These are phyloP conservation scores for Glonium stellatum DNA, from an alignment of 495 filamentous ascomycete genomes.

Conservation along the genomic window DNA sequence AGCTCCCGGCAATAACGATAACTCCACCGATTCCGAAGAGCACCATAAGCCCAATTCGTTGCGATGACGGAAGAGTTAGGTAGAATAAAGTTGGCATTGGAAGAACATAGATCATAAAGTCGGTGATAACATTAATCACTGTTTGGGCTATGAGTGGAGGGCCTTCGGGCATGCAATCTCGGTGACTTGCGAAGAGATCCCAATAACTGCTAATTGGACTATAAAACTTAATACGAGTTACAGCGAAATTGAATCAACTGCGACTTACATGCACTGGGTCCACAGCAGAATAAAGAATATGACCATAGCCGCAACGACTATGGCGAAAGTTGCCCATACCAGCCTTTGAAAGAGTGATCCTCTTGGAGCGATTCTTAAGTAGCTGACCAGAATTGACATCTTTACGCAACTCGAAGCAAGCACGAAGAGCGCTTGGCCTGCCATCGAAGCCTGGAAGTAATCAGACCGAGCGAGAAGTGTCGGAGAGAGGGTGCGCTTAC, in stretches of 20 bases:
- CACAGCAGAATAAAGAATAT: constrained; percentile 23
- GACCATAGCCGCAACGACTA: constrained; percentile 25
- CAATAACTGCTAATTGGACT: constrained; percentile 26
- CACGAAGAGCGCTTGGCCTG: constrained; percentile 26
- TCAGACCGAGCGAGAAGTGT: not conserved
- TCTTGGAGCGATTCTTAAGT: constrained; percentile 25
- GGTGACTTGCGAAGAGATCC: constrained; percentile 16
- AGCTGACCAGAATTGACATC: constrained; percentile 29
- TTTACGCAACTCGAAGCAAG: constrained; percentile 26
- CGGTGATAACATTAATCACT: constrained; percentile 22
- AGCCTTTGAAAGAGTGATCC: constrained; percentile 22
- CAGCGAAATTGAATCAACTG: not conserved
- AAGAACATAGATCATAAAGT: constrained; percentile 26
- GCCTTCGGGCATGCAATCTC: constrained; percentile 26
- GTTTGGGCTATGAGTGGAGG: constrained; percentile 22
- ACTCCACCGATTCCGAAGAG: constrained; percentile 24
- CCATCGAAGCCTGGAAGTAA: constrained; percentile 23
- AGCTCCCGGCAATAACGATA: constrained; percentile 24
- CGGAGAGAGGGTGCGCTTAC: constrained; percentile 11
- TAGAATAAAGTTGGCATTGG: constrained; percentile 24
- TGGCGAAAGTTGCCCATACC: constrained; percentile 20
- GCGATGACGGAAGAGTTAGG: constrained; percentile 11
- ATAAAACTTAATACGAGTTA: not conserved
- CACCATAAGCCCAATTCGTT: constrained; percentile 22
- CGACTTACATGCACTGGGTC: constrained; percentile 24